phyloP scores from a whole-genome alignment of 768 basidiomycete genomes.

The Suillus occidentalis region DNA sequence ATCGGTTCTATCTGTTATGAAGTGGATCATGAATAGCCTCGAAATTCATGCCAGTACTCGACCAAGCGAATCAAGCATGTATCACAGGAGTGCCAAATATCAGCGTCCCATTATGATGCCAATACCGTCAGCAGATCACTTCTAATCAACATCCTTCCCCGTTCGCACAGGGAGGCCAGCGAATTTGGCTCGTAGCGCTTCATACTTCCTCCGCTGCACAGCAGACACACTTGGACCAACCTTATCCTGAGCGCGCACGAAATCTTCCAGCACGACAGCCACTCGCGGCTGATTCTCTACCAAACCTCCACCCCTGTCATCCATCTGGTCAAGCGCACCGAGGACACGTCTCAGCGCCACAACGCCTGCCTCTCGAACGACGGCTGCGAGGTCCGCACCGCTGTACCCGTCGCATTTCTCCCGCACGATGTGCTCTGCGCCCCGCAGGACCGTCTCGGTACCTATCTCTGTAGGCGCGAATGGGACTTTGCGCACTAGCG shows the following conservation, averaged over 20 bases:
- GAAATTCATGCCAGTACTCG: neutral
- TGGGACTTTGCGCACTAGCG: conserved; percentile 72
- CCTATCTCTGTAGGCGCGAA: conserved; percentile 40
- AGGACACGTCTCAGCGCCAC: conserved; percentile 69
- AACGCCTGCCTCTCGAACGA: conserved; percentile 90
- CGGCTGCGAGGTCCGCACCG: conserved; percentile 86
- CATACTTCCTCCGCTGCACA: conserved; percentile 81
- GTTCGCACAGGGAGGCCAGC: conserved; percentile 68
- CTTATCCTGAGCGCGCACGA: conserved; percentile 71
- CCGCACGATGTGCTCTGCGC: conserved; percentile 49
- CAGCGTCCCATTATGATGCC: neutral
- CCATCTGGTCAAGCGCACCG: conserved; percentile 67
- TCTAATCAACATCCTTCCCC: conserved; percentile 32
- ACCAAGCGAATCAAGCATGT: neutral
- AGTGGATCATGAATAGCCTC: neutral
- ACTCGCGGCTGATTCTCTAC: conserved; percentile 32
- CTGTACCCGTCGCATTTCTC: conserved; percentile 83
- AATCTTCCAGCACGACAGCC: conserved; percentile 64
- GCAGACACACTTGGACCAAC: conserved; percentile 84
- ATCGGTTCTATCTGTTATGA: neutral
- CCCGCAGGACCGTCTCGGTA: conserved; percentile 17
- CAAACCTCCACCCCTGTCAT: conserved; percentile 20
- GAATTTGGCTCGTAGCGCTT: conserved; percentile 77
- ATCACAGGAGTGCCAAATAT: neutral
- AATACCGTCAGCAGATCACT: neutral